These are phyloP conservation scores for Sambucus nigra DNA, from an alignment of 129 eudicot species.

Conservation along the genomic window DNA sequence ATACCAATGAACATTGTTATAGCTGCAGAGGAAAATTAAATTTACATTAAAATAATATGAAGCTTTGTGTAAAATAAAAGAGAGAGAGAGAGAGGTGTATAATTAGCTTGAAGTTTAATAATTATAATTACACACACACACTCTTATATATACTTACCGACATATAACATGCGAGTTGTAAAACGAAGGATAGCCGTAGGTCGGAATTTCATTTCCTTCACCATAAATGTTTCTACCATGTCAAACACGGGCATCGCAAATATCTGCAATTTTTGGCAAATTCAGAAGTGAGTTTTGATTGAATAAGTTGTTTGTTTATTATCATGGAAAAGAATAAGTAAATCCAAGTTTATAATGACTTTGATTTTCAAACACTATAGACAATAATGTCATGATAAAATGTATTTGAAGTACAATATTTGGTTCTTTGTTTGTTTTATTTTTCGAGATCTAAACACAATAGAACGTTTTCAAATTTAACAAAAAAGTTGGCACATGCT, in stretches of 20 bases:
- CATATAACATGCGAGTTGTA: constrained; percentile 39
- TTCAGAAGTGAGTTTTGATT: not conserved
- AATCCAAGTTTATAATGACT: too few relatives aligned
- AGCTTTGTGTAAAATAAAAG: not conserved
- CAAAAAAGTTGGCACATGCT: too few relatives aligned
- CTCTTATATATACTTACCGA: constrained; percentile 46
- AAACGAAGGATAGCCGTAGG: constrained; percentile 52
- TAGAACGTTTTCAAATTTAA: too few relatives aligned
- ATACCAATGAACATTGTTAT: constrained; percentile 50
- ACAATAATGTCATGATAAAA: too few relatives aligned
- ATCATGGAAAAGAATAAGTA: not conserved
- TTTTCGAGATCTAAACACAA: too few relatives aligned
- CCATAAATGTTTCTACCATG: constrained; percentile 59
- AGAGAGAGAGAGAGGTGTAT: not conserved
- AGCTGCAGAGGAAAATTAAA: constrained; percentile 23
- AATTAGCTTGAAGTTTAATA: too few relatives aligned
- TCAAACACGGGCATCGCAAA: constrained; percentile 84
- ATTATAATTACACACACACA: too few relatives aligned
- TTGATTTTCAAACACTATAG: too few relatives aligned
- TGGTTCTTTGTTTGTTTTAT: too few relatives aligned
- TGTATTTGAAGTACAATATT: too few relatives aligned
- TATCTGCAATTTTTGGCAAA: constrained; percentile 28
- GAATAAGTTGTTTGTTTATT: not conserved
- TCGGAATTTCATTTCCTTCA: constrained; percentile 35
- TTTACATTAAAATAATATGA: not conserved